A percentile compares a stretch with the other conserved stretches of the same genome.
Conservation (phyloP, 176 grass and related monocot species). For the Phoenix roebelenii region DNA sequence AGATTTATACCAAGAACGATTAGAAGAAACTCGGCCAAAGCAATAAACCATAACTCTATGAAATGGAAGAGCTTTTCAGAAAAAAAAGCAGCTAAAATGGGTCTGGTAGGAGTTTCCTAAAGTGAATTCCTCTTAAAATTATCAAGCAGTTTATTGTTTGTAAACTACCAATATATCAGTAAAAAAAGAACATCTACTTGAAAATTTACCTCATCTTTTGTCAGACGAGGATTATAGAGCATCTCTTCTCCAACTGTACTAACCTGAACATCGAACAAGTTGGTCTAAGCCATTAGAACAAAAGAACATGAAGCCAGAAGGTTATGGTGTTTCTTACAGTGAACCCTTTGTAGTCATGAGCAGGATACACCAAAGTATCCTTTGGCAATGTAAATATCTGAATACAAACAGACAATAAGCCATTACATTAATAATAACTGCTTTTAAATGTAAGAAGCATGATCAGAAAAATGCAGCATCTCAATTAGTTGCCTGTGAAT, state of each 20-base stretch:
- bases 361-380: constrained; percentile 83
- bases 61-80: too few species aligned
- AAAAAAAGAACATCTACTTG: not conserved
- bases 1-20: too few species aligned
- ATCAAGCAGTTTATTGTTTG: too few species aligned
- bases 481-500: constrained; percentile 76
- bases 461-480: not conserved
- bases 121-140: too few species aligned
- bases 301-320: not conserved
- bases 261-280: constrained; percentile 26
- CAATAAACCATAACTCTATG: too few species aligned
- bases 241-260: constrained; percentile 85
- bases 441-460: not conserved
- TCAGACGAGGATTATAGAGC: constrained; percentile 56
- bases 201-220: constrained; percentile 61
- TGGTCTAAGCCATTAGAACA: constrained; percentile 2
- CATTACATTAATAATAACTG: not conserved
- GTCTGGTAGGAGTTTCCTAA: too few species aligned
- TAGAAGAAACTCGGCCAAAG: too few species aligned
- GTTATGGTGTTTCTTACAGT: constrained; percentile 33
- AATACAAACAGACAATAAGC: constrained; percentile 1
- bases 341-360: constrained; percentile 97
- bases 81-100: too few species aligned
- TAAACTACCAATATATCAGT: too few species aligned
- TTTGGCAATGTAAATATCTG: constrained; percentile 88